Conservation (phyloP, 2,329 filamentous ascomycete genomes). For the Arachnopeziza araneosa region DNA sequence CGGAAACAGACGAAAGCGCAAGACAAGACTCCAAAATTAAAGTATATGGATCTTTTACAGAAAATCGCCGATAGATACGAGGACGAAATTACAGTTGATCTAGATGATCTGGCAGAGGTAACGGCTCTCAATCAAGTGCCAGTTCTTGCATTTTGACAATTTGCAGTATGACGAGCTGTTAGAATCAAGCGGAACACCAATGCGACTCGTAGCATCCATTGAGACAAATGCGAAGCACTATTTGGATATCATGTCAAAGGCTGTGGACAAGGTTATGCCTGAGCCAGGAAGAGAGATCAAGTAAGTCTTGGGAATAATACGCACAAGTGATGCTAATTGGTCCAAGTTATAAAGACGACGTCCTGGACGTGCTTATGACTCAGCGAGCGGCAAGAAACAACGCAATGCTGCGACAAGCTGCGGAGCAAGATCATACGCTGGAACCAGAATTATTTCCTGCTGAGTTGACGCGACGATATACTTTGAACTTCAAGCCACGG, state of each 20-base stretch:
- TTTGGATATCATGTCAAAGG: conserved; percentile 82
- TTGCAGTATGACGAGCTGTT: conserved; percentile 64
- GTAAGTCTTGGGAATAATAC: conserved; percentile 41
- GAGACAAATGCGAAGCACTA: conserved; percentile 93
- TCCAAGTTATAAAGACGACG: conserved; percentile 86
- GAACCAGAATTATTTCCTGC: conserved; percentile 80
- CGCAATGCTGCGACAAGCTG: conserved; percentile 61
- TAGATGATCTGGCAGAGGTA: conserved; percentile 80
- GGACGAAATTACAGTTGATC: conserved; percentile 75
- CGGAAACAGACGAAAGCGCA: conserved; percentile 39
- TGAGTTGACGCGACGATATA: conserved; percentile 88
- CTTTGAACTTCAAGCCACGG: conserved; percentile 89
- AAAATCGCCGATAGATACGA: conserved; percentile 75
- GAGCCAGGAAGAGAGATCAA: conserved; percentile 70
- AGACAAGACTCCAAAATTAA: conserved; percentile 59
- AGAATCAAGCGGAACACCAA: conserved; percentile 47
- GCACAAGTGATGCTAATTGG: conserved; percentile 22
- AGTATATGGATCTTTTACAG: conserved; percentile 86
- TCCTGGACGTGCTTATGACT: conserved; percentile 93
- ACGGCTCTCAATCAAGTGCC: not conserved
- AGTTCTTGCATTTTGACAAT: not conserved
- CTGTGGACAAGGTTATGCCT: conserved; percentile 83
- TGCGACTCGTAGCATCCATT: conserved; percentile 76
- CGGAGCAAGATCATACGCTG: conserved; percentile 58
- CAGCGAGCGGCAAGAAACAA: conserved; percentile 84